phyloP scores from a whole-genome alignment of 176 grass and related monocot species.

The Phoenix dactylifera region DNA sequence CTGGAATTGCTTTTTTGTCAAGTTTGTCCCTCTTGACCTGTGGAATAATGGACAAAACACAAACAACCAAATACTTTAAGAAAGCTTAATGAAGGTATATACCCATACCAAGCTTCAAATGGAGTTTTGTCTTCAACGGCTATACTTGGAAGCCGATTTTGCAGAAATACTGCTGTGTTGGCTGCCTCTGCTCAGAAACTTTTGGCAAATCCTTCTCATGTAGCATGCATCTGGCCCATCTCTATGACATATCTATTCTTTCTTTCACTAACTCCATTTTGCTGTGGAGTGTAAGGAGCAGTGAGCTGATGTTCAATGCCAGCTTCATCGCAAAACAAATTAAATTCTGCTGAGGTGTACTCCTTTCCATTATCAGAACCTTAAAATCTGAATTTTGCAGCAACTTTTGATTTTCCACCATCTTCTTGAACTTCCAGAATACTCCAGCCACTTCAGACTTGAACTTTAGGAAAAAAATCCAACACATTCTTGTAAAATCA shows the following conservation, averaged over 20 bases:
- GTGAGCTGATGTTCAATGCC: background rate
- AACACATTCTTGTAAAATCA: no score
- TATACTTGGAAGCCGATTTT: background rate
- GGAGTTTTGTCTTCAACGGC: background rate
- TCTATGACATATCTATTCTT: background rate
- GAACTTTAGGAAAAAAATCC: background rate
- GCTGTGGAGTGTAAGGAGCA: no score
- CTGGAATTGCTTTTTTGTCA: background rate
- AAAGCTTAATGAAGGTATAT: background rate
- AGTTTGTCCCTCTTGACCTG: background rate
- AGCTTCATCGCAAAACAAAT: background rate
- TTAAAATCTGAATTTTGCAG: no score
- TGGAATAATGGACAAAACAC: background rate
- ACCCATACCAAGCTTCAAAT: conserved; percentile 4
- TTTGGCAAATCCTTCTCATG: conserved; percentile 1
- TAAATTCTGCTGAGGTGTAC: background rate
- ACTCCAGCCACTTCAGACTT: background rate
- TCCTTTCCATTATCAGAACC: no score
- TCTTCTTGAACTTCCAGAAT: background rate
- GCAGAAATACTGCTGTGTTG: background rate
- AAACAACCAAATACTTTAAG: conserved; percentile 1
- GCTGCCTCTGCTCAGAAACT: background rate
- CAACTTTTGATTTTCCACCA: background rate
- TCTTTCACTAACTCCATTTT: no score
- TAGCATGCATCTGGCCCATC: background rate